Evolutionary conservation across 805 yeast species (phyloP).

Genomic region (Zygoascus biomembranicola): DNA sequence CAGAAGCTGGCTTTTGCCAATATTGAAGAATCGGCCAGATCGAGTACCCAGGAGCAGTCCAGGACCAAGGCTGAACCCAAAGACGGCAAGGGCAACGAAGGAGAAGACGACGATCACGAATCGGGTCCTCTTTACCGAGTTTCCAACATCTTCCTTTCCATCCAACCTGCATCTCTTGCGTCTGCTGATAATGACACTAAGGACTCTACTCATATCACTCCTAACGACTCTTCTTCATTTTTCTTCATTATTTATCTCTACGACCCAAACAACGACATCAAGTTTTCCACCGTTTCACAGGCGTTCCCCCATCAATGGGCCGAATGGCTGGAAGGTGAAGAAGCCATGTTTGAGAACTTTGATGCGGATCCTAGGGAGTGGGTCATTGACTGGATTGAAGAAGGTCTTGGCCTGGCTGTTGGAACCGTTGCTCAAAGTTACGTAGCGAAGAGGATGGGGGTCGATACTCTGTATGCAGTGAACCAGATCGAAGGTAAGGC

Average conservation of each 20-base stretch:
- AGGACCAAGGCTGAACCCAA: not conserved
- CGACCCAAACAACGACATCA: constrained; percentile 72
- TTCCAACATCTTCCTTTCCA: constrained; percentile 63
- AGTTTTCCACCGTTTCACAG: constrained; percentile 72
- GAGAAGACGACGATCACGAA: constrained; percentile 16
- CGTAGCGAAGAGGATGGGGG: constrained; percentile 83
- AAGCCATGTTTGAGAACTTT: constrained; percentile 31
- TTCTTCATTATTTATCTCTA: constrained; percentile 66
- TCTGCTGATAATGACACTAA: constrained; percentile 18
- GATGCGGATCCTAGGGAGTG: constrained; percentile 72
- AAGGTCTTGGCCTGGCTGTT: constrained; percentile 67
- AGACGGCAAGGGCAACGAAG: constrained; percentile 3
- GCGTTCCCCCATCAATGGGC: constrained; percentile 89
- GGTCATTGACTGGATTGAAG: constrained; percentile 72
- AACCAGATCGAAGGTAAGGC: not conserved
- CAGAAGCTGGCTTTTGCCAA: constrained; percentile 85
- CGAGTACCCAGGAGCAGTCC: not conserved
- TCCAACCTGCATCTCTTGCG: constrained; percentile 49
- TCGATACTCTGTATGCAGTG: constrained; percentile 17
- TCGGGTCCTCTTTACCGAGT: constrained; percentile 20
- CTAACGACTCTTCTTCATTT: constrained; percentile 43
- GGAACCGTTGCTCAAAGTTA: constrained; percentile 88
- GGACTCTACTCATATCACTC: constrained; percentile 15
- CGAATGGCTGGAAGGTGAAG: constrained; percentile 64
- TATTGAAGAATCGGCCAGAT: constrained; percentile 55